These are phyloP conservation scores for Tulasnella sp. DNA, from an alignment of 768 basidiomycete species.

Conservation along the genomic window DNA sequence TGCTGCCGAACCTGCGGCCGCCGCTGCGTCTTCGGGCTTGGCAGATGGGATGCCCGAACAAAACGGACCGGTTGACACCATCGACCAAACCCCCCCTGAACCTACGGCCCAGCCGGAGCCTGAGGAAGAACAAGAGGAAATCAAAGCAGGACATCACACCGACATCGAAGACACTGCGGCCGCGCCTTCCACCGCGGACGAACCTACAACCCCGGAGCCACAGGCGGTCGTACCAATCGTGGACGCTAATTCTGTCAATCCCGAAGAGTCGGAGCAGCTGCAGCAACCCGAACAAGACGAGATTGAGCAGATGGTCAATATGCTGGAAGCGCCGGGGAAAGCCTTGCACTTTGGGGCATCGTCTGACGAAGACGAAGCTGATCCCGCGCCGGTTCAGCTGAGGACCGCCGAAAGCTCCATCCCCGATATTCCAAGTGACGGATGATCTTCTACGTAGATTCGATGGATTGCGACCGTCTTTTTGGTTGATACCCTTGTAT, in stretches of 20 bases:
- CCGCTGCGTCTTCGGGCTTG: not conserved
- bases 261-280: not conserved
- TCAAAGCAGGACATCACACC: not conserved
- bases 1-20: not conserved
- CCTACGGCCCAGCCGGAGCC: not conserved
- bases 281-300: constrained; percentile 5
- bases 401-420: not conserved
- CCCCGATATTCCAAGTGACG: constrained; percentile 9
- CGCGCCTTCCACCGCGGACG: not conserved
- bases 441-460: not conserved
- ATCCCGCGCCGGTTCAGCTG: not conserved
- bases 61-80: not conserved
- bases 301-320: not conserved
- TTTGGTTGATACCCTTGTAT: not conserved
- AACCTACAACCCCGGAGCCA: not conserved
- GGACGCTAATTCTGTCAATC: not conserved
- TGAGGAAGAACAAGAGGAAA: constrained; percentile 1
- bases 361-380: not conserved
- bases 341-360: not conserved
- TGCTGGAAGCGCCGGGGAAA: constrained; percentile 1
- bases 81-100: not conserved
- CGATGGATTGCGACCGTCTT: not conserved
- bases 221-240: not conserved
- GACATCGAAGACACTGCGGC: not conserved
- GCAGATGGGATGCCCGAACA: not conserved